Conservation (phyloP, 305 asterid genomes). For the Caryopteris hybrid region DNA sequence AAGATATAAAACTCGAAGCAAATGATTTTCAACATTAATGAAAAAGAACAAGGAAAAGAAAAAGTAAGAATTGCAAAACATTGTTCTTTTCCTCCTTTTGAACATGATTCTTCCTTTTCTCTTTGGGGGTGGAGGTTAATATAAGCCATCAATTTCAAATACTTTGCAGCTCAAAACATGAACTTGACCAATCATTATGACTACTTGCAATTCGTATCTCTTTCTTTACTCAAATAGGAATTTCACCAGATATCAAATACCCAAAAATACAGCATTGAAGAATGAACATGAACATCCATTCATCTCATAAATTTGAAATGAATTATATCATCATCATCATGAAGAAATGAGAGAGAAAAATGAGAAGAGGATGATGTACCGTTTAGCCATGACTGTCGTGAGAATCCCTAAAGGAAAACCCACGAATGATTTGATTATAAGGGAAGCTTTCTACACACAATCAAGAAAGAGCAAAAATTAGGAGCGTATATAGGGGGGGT, state of each 20-base stretch:
- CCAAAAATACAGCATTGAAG: too few relatives aligned
- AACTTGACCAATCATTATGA: too few relatives aligned
- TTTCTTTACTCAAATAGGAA: too few relatives aligned
- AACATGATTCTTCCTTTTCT: background rate
- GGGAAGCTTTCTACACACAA: conserved; percentile 4
- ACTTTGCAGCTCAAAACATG: background rate
- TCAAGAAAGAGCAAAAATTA: background rate
- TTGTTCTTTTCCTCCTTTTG: background rate
- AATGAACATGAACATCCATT: background rate
- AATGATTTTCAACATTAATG: background rate
- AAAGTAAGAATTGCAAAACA: background rate
- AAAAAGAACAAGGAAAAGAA: background rate
- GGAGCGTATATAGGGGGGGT: conserved; percentile 54
- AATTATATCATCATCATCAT: too few relatives aligned
- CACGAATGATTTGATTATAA: conserved; percentile 17
- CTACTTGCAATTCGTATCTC: too few relatives aligned
- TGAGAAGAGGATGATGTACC: conserved; percentile 12
- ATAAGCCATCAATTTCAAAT: background rate
- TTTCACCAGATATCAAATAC: too few relatives aligned
- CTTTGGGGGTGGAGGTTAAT: too few relatives aligned
- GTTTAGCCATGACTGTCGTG: conserved; percentile 37
- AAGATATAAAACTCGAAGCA: background rate
- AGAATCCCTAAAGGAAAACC: conserved; percentile 19
- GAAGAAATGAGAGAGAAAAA: too few relatives aligned
- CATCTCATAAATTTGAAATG: background rate